A percentile compares a stretch with the other conserved stretches of the same genome.
Evolutionary conservation across 106 monocot genomes (phyloP).

Genomic region (Phalaenopsis equestris): DNA sequence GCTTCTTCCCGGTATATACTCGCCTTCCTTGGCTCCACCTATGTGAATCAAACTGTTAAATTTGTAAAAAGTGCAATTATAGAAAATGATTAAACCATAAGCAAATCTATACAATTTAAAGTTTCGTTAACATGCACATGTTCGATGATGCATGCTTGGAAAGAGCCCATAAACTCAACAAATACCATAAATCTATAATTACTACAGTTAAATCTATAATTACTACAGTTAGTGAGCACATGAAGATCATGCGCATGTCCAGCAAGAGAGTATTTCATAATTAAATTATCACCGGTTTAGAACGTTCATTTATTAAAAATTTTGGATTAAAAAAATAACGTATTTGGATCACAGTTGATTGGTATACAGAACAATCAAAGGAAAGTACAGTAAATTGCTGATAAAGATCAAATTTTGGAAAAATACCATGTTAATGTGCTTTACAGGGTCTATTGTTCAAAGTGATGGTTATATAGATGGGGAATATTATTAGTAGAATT

Average conservation of each 20-base stretch:
- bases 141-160: background rate
- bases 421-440: no score
- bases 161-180: no score
- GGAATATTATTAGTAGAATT: no score
- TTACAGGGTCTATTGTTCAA: no score
- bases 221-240: background rate
- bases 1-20: slow-evolving; percentile 61
- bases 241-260: background rate
- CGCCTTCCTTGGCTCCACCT: slow-evolving; percentile 52
- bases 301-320: background rate
- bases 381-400: background rate
- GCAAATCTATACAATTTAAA: background rate
- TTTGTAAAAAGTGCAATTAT: background rate
- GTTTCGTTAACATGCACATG: background rate
- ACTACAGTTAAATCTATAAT: no score
- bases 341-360: background rate
- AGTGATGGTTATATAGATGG: no score
- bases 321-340: background rate
- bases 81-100: slow-evolving; percentile 2
- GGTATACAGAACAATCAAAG: background rate
- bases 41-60: background rate
- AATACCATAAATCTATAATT: no score
- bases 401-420: background rate
- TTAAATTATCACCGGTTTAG: background rate
- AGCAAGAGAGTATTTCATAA: background rate